Evolutionary conservation across 306 rosid species (phyloP), one percentile per base, ranked within the genome.

Genomic region (Lotus japonicus): DNA sequence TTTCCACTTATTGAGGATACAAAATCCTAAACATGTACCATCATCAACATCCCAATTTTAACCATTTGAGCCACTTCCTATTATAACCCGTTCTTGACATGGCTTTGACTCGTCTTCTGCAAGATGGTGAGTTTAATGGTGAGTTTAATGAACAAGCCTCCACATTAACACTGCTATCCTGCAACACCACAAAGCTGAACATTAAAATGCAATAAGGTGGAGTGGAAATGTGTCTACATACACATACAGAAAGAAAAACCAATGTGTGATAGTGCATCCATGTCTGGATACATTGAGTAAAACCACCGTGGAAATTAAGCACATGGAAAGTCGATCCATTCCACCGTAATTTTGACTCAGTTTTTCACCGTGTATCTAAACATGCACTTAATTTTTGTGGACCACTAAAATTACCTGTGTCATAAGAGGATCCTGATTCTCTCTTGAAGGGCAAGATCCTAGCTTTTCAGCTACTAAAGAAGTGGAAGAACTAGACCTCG

Each of bases 1-100:
- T 35, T 35, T 35, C 39, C 7, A 6, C 9, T 35, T 35, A 35
- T 57, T 33, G 44, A 38, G 48, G 38, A 36, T 36, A 53, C 13
- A 39, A 36, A 45, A 70, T 63, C 28, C 13, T n/a, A 35, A 14
- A 19, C 39, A 28, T 16, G 9, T 2, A 17, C 4, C 12, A 46
- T 2, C 43, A 58, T 46, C 52, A 74, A 56, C 76, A 78, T 46
- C 76, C 81, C 48, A 71, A 26, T 70, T 45, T 46, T 8, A 68
- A 31, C 66, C 83, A 70, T 26, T 62, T 65, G 55, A 70, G 46
- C 83, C 80, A 54, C 38, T 54, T 66, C 44, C 80, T 69, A 15
- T 72, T 64, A 31, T 16, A 26, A 23, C 48, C 23, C 23, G 42
- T 16, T 36, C 36, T 63, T 17, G 49, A 26, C 38, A 2, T 23